Base-by-base conservation (phyloP, 2,329 filamentous ascomycete genomes). In the Epichloe aotearoae region DNA sequence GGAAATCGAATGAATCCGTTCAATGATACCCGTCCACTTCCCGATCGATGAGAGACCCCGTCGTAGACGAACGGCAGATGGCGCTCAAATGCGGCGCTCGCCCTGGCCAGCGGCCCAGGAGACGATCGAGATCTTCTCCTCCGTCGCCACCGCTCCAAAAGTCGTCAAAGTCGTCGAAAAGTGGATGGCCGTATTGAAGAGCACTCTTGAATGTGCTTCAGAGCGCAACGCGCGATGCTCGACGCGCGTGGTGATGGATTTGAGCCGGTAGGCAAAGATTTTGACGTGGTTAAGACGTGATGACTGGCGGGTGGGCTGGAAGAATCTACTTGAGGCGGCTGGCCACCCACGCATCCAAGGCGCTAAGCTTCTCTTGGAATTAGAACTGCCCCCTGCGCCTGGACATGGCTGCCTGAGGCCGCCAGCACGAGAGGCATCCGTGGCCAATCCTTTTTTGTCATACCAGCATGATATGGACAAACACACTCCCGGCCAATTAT, bases 221-320 rank as follows among this genome's bases (percentile, higher is more conserved):
- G 50, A 56, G 55, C 58, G 64, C 58, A 61, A 63, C 64, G 67
- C 66, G 66, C 68, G 70, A 70, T 71, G 69, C 65, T 67, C 68
- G 74, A 73, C 73, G 72, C 75, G 77, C 71, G 71, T 69, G 67
- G 65, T 69, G 71, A 72, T 75, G 69, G 60, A 54, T 62, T 66
- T 60, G 60, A 56, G 57, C 59, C 57, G 57, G 53, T 55, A 57
- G 61, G 62, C 65, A 66, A 63, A 65, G 64, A 39, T 69, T 69
- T 71, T 68, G 67, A 69, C 67, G 67, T 66, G 64, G 68, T 66
- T 66, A 62, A 69, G 63, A 64, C 62, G 64, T 66, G 65, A 63
- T 62, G 59, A 57, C 57, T 55, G 56, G 38, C 62, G 63, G 64
- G 63, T 65, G 61, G 63, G 63, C 59, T 61, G 66, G 43, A 70